These are phyloP conservation scores for Carex sylvatica DNA, from an alignment of 202 grass and related monocot species.

Conservation along the genomic window DNA sequence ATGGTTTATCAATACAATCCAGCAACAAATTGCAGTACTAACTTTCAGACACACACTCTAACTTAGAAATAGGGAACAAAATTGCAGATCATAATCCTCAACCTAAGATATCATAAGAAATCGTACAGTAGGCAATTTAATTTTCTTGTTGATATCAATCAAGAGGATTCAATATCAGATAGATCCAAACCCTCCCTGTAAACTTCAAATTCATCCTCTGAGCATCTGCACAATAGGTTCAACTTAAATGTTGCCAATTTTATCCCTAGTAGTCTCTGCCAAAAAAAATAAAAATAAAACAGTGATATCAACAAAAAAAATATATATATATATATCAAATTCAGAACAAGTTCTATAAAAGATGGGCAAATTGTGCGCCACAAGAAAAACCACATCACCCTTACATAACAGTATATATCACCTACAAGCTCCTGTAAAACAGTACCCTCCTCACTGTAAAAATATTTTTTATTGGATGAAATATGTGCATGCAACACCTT, in stretches of 20 bases:
- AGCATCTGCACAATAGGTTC: conserved; percentile 73
- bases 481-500: neutral
- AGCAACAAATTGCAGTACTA: neutral
- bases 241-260: conserved; percentile 84
- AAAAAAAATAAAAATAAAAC: conserved; percentile 5
- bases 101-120: neutral
- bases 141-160: neutral
- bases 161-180: conserved; percentile 37
- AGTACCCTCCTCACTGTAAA: neutral
- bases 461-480: neutral
- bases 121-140: neutral
- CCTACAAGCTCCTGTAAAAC: neutral
- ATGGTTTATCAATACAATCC: neutral
- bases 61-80: conserved; percentile 21
- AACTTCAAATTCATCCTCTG: conserved; percentile 61
- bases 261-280: conserved; percentile 52
- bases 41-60: neutral
- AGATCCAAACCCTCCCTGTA: conserved; percentile 63
- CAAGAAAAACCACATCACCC: neutral
- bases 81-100: conserved; percentile 17
- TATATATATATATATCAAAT: too few species aligned
- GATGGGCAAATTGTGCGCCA: neutral
- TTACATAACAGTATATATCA: neutral
- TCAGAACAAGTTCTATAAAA: neutral
- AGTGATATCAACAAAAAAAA: neutral